Conservation (phyloP, 1,284 basidiomycete species). For the Cutaneotrichosporon sp. region DNA sequence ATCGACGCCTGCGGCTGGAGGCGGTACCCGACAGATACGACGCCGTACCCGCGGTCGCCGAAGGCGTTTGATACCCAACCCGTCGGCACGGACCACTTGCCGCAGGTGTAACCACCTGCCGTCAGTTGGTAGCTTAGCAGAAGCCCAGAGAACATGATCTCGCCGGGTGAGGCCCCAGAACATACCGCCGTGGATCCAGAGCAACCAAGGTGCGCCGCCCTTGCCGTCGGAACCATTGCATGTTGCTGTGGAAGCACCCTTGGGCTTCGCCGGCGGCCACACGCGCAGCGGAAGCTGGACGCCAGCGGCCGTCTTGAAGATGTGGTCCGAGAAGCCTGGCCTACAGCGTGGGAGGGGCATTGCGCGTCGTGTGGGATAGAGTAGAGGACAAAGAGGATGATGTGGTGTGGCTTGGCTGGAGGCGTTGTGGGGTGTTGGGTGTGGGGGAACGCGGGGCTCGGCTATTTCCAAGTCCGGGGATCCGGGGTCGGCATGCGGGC, state of each 20-base stretch:
- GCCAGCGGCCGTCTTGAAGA: slow-evolving; percentile 32
- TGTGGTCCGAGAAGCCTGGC: slow-evolving; percentile 35
- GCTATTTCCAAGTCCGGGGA: not conserved
- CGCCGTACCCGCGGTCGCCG: slow-evolving; percentile 26
- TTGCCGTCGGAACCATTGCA: not conserved
- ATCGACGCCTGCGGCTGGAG: slow-evolving; percentile 34
- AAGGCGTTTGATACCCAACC: slow-evolving; percentile 36
- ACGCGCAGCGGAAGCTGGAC: slow-evolving; percentile 35
- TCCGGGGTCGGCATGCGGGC: not conserved
- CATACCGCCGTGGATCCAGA: slow-evolving; percentile 32
- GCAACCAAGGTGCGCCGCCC: slow-evolving; percentile 19
- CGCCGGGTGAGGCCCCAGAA: not conserved
- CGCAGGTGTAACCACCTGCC: slow-evolving; percentile 23
- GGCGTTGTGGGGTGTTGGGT: not conserved
- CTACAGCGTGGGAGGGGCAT: slow-evolving; percentile 10
- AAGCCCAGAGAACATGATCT: no score
- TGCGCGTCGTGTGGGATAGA: not conserved
- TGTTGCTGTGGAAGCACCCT: not conserved
- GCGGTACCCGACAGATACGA: slow-evolving; percentile 40
- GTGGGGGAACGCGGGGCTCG: not conserved
- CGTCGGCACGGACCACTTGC: slow-evolving; percentile 23
- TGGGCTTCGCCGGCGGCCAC: slow-evolving; percentile 26
- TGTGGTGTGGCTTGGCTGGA: not conserved
- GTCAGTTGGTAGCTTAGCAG: not conserved
- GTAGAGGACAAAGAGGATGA: not conserved